Evolutionary conservation across 495 filamentous ascomycete genomes (phyloP), one percentile per base, ranked within the genome.

Genomic region (Penicillium atrosanguineum): DNA sequence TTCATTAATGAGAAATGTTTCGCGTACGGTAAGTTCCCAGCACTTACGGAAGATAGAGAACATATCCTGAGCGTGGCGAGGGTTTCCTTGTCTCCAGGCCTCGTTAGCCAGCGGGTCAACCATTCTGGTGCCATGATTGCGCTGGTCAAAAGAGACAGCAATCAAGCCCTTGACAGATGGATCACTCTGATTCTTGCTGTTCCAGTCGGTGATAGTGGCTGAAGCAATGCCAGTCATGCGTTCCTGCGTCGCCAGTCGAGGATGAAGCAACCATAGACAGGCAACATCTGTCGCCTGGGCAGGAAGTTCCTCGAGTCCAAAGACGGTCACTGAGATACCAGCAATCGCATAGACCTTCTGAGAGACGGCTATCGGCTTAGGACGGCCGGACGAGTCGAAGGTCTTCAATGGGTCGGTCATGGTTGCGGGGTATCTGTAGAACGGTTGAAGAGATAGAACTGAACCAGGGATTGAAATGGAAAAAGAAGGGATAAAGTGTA

Each of bases 201-300:
- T 85, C 83, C 84, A 89, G 55, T 80, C 75, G 34, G 63, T 55
- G 42, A 90, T 79, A n/a, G 71, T 71, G 1, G 75, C 70, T 4
- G 70, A 68, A 9, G 84, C 87, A 37, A 85, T 65, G 20, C 73
- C 73, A 0, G 64, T 67, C 93, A 97, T 96, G 53, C 77, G 78
- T 46, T 82, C 83, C 64, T 89, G 83, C 0, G 72, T 82, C 26
- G 82, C 73, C 29, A 86, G 71, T 19, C 94, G 84, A 1, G 87
- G 89, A 69, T 97, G 90, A 28, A 96, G 79, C 15, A 97, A 82
- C 90, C 91, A 96, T 41, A 95, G 77, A 66, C 86, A 88, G 26
- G 90, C 84, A 12, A 92, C 70, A 28, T 80, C 69, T 8, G 69
- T 54, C 4, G 72, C 57, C 15, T 74, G 52, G 9, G 76, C 19